Conservation (phyloP, 176 grass and related monocot genomes). For the Juncus inflexus region DNA sequence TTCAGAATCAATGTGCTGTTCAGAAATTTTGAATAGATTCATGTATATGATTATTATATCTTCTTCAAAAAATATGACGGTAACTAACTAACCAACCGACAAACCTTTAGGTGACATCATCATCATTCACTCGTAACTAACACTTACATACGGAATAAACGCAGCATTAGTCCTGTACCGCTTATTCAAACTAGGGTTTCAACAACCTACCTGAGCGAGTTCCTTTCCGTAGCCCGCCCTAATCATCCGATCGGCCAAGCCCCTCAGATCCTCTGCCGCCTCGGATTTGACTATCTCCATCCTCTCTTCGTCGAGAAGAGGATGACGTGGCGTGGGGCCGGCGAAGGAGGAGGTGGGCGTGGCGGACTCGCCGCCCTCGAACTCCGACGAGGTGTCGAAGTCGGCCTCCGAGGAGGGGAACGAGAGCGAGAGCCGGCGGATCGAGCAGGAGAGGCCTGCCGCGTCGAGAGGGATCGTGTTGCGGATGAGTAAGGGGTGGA, state of each 20-base stretch:
- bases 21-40: no score
- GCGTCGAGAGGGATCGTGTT: conserved; percentile 73
- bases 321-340: conserved; percentile 31
- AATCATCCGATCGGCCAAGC: conserved; percentile 69
- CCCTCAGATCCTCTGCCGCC: conserved; percentile 39
- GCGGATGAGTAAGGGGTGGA: conserved; percentile 69
- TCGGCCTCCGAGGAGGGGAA: conserved; percentile 60
- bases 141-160: no score
- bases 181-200: no score
- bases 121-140: no score
- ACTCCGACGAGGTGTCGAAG: conserved; percentile 75
- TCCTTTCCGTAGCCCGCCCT: conserved; percentile 58
- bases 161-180: no score
- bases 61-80: no score
- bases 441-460: conserved; percentile 63
- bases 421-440: conserved; percentile 81
- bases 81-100: no score
- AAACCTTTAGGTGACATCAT: no score
- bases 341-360: conserved; percentile 42
- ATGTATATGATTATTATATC: no score
- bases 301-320: conserved; percentile 56
- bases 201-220: conserved; percentile 35
- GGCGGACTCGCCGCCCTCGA: conserved; percentile 42
- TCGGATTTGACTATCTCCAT: conserved; percentile 71
- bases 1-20: no score